Base-by-base conservation (phyloP, 106 monocot species). In the Dactylorhiza incarnata region DNA sequence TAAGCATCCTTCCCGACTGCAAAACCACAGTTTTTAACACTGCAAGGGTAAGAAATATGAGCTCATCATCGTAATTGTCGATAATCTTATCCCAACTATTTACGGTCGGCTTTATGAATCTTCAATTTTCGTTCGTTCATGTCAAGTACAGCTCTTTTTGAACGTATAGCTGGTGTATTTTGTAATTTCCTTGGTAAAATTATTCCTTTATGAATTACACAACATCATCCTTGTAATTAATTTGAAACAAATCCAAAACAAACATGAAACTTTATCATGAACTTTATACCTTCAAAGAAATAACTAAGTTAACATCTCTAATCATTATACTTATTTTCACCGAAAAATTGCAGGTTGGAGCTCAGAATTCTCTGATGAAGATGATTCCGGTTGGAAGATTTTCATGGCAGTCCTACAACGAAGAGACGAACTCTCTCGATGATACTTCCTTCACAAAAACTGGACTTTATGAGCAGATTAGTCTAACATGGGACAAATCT, bases 1-100 rank as follows among this genome's bases (percentile, higher is more conserved):
- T 99, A 62, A 94, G 91, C 86, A 85, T 99, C 72, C 93, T 99
- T 76, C 97, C 97, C 47, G 91, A 99, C 52, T 99, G 97, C 81
- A 91, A 85, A 81, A 99, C 86, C 48, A 78, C 83, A 71, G 89
- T 91, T 67, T 99, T 85, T 75, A 99, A 99, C 80, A 99, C 89
- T 53, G 97, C 97, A 59, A 91, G 78, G 86, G 97, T 99, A 73
- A 86, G 91, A 55, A 68, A 75, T 15, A 58, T 58, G 58, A 58
- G 20, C 29, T 29, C 29, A 29, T 29, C 29, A 29, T 29, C 2
- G 29, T 1, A 29, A 29, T 29, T 29, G 29, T 29, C 0, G 29
- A 29, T 29, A 29, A 29, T 29, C 29, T 29, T 29, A 29, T 29
- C 29, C 29, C 29, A 29, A 29, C 29, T 29, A 29, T 29, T 29